Conservation (phyloP, 2,329 filamentous ascomycete species). For the Trichoderma brevicompactum region DNA sequence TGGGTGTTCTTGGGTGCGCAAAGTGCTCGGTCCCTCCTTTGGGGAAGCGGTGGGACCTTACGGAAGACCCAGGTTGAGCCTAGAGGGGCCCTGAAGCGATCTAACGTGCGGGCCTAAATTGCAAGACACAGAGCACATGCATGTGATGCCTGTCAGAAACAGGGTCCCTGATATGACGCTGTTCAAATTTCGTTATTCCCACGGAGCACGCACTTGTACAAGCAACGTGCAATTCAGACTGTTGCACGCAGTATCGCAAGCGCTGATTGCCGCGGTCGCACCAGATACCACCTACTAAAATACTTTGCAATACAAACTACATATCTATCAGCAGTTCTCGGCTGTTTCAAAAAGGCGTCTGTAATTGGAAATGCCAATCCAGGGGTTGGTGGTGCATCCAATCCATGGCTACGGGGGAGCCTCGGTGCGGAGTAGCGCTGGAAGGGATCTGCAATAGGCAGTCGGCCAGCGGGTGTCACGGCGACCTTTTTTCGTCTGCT, state of each 20-base stretch:
- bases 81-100: neutral
- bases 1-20: neutral
- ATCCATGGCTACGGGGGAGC: neutral
- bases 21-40: slow-evolving; percentile 7
- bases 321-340: no score
- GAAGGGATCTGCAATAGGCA: slow-evolving; percentile 12
- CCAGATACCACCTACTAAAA: neutral
- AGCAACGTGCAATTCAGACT: neutral
- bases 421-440: slow-evolving; percentile 21
- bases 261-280: neutral
- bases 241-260: neutral
- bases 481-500: neutral
- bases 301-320: no score
- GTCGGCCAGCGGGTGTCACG: neutral
- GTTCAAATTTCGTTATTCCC: no score
- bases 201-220: no score
- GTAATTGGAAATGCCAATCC: no score
- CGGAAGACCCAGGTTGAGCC: no score
- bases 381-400: no score
- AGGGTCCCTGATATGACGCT: no score
- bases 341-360: neutral
- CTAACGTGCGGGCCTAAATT: neutral
- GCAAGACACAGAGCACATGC: neutral
- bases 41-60: slow-evolving; percentile 1
- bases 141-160: neutral